Base-by-base conservation (phyloP, 805 yeast species). In the Candida sonorensis region DNA sequence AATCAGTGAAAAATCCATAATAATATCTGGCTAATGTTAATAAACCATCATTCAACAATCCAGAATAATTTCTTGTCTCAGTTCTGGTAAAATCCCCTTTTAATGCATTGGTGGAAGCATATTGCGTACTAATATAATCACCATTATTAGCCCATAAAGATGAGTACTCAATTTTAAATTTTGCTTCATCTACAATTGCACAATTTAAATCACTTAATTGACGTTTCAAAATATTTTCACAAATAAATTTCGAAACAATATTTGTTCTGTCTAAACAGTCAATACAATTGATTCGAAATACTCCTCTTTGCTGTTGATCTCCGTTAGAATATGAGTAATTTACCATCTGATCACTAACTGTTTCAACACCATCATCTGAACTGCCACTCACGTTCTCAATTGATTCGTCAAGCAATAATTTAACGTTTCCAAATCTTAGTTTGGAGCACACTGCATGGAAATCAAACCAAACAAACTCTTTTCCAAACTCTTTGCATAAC, bases 91-190 rank as follows among this genome's bases (percentile, higher is more conserved):
- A 67, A 33, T 67, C 73, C 6, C 72, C 72, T 38, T 67, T 67
- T 37, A 73, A 50, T 0, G 78, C 79, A 47, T 67, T 68, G 1
- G 80, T 73, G 5, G 73, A 69, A 3, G 78, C 71, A 46, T 77
- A 77, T 38, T 75, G 79, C 29, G 67, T 73, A 9, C 82, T 75
- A 17, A 77, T 71, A 14, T 70, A 74, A 45, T 77, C 83, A 2
- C 83, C 84, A 47, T 77, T 75, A 46, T 77, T 81, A 2, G 84
- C 84, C 84, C 84, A 77, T 9, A 67, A 28, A 26, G 50, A 39
- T 21, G 64, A 61, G 34, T 51, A 61, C 13, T 23, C 30, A 10
- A 13, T 34, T 24, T 37, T 53, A 38, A 53, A 61, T 8, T 24
- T 19, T 7, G 19, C 10, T n/a, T 29, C 33, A 20, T 38, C 28